A percentile compares a stretch with the other conserved stretches of the same genome.
Conservation (phyloP, 345 rosid genomes). For the Schrenkiella parvula region DNA sequence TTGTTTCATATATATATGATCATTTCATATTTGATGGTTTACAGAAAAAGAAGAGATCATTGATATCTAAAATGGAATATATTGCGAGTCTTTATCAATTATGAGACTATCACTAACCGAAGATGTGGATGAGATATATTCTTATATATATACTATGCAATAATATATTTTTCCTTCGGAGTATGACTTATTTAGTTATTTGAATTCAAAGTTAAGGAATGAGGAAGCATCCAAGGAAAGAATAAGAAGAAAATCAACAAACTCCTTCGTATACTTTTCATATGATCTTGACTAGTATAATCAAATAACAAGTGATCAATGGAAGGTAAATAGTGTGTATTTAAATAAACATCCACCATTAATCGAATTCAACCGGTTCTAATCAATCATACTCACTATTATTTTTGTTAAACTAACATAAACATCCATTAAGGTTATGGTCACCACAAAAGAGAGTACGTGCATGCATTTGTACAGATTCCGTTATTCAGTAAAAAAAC, state of each 20-base stretch:
- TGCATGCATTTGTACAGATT: neutral
- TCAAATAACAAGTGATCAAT: neutral
- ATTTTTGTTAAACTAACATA: neutral
- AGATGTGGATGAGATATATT: slow-evolving; percentile 24
- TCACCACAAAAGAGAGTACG: neutral
- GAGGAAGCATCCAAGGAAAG: slow-evolving; percentile 20
- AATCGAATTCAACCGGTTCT: neutral
- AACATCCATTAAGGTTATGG: neutral
- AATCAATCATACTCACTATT: too few species aligned
- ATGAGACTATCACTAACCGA: slow-evolving; percentile 6
- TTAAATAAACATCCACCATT: neutral
- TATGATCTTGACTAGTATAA: neutral
- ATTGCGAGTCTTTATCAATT: neutral
- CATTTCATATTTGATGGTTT: slow-evolving; percentile 26
- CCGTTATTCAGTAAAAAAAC: neutral
- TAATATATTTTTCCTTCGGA: neutral
- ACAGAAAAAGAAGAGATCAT: slow-evolving; percentile 4
- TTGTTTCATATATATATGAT: slow-evolving; percentile 18
- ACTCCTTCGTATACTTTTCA: slow-evolving; percentile 1
- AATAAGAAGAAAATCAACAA: neutral
- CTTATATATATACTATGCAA: neutral
- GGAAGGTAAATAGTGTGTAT: neutral
- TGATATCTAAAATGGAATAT: slow-evolving; percentile 25
- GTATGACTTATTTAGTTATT: slow-evolving; percentile 12
- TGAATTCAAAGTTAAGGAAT: slow-evolving; percentile 21